A percentile compares a stretch with the other conserved stretches of the same genome.
Conservation (phyloP, 2,329 filamentous ascomycete genomes). For the Scedosporium boydii region DNA sequence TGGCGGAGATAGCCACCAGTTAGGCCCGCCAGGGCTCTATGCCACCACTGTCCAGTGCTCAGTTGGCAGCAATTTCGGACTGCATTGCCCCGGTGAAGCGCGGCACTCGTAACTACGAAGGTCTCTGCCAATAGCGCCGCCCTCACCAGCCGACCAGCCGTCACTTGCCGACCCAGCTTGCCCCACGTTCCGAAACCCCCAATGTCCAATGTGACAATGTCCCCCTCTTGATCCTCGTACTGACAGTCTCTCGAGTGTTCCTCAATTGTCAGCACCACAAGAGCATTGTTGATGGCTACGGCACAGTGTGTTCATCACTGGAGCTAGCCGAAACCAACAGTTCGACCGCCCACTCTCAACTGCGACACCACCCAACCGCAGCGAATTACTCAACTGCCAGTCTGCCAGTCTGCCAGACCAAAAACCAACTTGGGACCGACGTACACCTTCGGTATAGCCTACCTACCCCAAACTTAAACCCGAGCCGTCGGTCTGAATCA, state of each 20-base stretch:
- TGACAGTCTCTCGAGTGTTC: not conserved
- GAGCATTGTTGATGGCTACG: not conserved
- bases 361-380: not conserved
- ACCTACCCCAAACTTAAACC: not conserved
- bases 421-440: not conserved
- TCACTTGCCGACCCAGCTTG: not conserved
- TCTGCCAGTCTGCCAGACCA: no score
- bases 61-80: not conserved
- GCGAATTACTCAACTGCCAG: no score
- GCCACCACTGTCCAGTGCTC: not conserved
- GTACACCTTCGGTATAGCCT: not conserved
- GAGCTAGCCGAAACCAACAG: not conserved
- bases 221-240: not conserved
- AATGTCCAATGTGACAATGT: not conserved
- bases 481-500: slow-evolving; percentile 1
- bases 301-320: no score
- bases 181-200: not conserved
- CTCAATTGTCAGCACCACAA: no score
- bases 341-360: not conserved
- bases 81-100: not conserved
- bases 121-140: not conserved
- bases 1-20: not conserved
- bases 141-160: not conserved
- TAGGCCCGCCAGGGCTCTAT: not conserved
- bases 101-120: not conserved